Conservation (phyloP, 1,284 basidiomycete species). For the Trichosporon sp. region DNA sequence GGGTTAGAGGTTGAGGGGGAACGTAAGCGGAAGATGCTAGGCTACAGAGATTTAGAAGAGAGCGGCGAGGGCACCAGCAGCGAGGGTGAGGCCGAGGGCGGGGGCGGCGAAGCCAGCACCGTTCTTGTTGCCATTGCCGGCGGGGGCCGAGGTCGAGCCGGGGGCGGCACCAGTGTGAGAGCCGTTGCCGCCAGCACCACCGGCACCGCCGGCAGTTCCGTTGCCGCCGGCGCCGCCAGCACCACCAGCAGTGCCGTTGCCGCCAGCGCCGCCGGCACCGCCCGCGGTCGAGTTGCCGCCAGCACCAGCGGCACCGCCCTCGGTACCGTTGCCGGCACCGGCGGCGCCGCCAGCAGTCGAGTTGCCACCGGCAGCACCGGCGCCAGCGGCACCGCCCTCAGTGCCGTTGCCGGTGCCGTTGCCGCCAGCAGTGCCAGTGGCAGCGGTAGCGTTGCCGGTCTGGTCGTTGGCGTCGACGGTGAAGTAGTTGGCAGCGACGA, state of each 20-base stretch:
- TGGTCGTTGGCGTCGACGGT: constrained; percentile 53
- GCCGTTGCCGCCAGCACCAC: not conserved
- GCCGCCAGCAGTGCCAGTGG: constrained; percentile 26
- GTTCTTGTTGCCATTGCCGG: not conserved
- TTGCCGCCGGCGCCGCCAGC: not conserved
- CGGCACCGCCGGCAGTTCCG: not conserved
- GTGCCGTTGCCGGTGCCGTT: constrained; percentile 12
- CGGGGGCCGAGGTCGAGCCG: constrained; percentile 8
- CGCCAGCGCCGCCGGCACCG: not conserved
- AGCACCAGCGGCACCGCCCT: constrained; percentile 4
- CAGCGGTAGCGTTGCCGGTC: constrained; percentile 57
- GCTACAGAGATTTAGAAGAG: constrained; percentile 21
- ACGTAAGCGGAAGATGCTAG: too few species aligned
- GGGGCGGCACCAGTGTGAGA: not conserved
- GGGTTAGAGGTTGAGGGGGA: too few species aligned
- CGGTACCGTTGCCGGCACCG: not conserved
- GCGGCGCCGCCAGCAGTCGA: constrained; percentile 1
- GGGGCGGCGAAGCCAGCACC: not conserved
- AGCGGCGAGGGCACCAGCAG: constrained; percentile 23
- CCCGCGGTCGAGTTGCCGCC: not conserved
- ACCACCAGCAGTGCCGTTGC: not conserved
- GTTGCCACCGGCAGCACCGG: not conserved
- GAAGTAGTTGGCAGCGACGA: constrained; percentile 59
- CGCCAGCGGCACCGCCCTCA: not conserved
- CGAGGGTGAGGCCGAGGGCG: constrained; percentile 18